Conservation (phyloP, 73 alveolate species). For the Tetrahymena malaccensis region DNA sequence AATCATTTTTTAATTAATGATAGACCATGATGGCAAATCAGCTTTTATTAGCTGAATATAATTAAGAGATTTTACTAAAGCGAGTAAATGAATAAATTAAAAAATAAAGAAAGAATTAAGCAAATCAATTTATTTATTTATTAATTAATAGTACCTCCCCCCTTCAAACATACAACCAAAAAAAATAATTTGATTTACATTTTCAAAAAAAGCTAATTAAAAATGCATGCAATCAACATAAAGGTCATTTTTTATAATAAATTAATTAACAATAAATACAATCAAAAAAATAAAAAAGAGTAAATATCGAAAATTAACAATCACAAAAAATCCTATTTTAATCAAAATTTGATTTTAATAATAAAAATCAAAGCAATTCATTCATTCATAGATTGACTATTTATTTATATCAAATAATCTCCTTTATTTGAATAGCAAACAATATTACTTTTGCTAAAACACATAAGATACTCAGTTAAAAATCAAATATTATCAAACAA, state of each 20-base stretch:
- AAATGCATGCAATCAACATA: background rate
- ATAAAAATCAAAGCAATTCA: background rate
- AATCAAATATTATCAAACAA: background rate
- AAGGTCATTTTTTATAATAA: background rate
- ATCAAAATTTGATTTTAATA: background rate
- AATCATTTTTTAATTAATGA: background rate
- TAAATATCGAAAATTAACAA: background rate
- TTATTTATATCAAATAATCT: background rate
- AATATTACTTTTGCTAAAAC: background rate
- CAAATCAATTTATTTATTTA: no score
- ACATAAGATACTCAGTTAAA: background rate
- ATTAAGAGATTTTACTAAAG: background rate
- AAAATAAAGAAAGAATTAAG: background rate
- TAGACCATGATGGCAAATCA: background rate
- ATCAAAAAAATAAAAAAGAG: background rate
- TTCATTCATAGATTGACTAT: no score
- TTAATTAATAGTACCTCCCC: background rate
- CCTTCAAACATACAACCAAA: background rate
- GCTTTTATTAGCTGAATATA: background rate
- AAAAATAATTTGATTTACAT: background rate
- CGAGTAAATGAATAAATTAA: background rate
- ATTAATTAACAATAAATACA: background rate
- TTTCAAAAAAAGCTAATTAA: background rate
- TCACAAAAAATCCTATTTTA: background rate
- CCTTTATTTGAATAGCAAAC: background rate